These are phyloP conservation scores for Thermochaetoides thermophila DNA, from an alignment of 495 filamentous ascomycete genomes.

Conservation along the genomic window DNA sequence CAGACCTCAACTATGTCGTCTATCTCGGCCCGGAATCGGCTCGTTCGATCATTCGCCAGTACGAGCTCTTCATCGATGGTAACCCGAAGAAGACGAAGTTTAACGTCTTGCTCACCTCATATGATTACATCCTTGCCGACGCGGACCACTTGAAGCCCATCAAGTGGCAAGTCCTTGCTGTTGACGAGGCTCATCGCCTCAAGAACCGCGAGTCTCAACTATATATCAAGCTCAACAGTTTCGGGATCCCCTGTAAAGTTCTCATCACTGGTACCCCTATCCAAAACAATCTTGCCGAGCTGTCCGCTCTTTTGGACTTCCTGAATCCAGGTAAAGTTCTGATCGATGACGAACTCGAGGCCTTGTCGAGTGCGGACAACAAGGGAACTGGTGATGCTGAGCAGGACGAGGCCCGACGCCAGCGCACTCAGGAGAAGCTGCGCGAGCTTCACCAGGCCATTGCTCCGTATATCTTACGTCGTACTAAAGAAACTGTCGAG, in stretches of 20 bases:
- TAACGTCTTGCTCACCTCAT: conserved; percentile 87
- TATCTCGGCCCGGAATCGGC: conserved; percentile 81
- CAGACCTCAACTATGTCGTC: conserved; percentile 91
- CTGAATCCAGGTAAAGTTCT: conserved; percentile 77
- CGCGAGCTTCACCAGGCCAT: conserved; percentile 58
- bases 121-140: conserved; percentile 83
- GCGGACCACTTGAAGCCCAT: conserved; percentile 63
- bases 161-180: conserved; percentile 93
- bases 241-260: conserved; percentile 69
- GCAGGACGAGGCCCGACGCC: conserved; percentile 22
- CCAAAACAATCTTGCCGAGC: conserved; percentile 87
- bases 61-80: conserved; percentile 74
- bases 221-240: conserved; percentile 70
- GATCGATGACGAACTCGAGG: conserved; percentile 80
- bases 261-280: conserved; percentile 96
- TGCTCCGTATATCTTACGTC: conserved; percentile 83
- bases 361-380: conserved; percentile 25
- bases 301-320: conserved; percentile 87
- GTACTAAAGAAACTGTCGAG: conserved; percentile 93
- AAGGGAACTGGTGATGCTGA: conserved; percentile 17
- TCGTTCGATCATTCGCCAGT: conserved; percentile 66
- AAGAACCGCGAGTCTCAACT: conserved; percentile 93
- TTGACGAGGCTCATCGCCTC: conserved; percentile 92
- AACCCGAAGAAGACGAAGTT: conserved; percentile 80
- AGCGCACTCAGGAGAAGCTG: conserved; percentile 28